phyloP scores from a whole-genome alignment of 1,139 yeast genomes.

The Arxiozyma heterogenica region DNA sequence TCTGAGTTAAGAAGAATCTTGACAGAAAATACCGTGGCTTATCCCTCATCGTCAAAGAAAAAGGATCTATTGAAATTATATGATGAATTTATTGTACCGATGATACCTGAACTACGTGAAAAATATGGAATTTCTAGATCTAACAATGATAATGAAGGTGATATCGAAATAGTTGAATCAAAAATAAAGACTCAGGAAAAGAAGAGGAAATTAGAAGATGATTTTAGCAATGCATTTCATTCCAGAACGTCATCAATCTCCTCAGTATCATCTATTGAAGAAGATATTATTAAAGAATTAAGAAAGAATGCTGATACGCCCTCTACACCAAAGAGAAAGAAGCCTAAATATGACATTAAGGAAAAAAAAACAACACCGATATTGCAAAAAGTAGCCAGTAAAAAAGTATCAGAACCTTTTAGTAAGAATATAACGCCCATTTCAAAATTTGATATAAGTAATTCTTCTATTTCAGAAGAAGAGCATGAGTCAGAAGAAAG shows the following conservation, averaged over 20 bases:
- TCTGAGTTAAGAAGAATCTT: constrained; percentile 58
- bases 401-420: constrained; percentile 1
- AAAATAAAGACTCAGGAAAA: neutral
- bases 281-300: neutral
- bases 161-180: neutral
- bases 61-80: constrained; percentile 48
- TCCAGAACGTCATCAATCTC: constrained; percentile 1
- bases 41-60: constrained; percentile 56
- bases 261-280: constrained; percentile 5
- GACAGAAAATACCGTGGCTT: constrained; percentile 46
- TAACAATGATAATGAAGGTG: neutral
- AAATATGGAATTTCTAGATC: constrained; percentile 6
- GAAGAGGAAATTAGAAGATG: constrained; percentile 4
- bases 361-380: neutral
- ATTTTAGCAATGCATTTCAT: neutral
- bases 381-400: constrained; percentile 1
- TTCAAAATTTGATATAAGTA: neutral
- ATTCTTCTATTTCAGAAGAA: constrained; percentile 1
- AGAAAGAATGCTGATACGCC: neutral
- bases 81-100: constrained; percentile 35
- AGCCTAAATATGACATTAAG: neutral
- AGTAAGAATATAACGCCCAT: neutral
- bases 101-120: constrained; percentile 15
- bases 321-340: constrained; percentile 5
- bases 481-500: neutral